A percentile compares a stretch with the other conserved stretches of the same genome.
These are phyloP conservation scores for Saprolegnia parasitica DNA, from an alignment of 352 stramenopile genomes.

Conservation along the genomic window DNA sequence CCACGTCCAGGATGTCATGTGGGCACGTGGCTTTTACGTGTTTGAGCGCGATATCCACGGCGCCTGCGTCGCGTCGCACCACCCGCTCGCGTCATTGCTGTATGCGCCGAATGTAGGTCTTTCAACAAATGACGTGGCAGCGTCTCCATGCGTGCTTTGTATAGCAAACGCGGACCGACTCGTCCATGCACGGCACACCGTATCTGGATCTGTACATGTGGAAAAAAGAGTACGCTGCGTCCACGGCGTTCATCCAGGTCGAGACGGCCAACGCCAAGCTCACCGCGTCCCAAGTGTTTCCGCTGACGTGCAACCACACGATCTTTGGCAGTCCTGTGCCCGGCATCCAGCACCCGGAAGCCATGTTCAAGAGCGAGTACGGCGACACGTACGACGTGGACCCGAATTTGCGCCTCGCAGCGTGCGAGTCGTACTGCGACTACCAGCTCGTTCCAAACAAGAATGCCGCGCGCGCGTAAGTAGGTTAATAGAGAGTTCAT, in stretches of 20 bases:
- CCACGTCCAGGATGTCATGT: background rate
- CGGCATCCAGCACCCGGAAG: slow-evolving; percentile 1
- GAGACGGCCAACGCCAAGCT: background rate
- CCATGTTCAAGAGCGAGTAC: slow-evolving; percentile 1
- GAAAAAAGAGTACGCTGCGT: background rate
- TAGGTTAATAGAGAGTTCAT: too few relatives aligned
- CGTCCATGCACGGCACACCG: background rate
- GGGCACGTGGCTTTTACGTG: background rate
- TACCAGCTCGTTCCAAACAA: background rate
- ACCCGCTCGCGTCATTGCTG: background rate
- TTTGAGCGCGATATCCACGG: background rate
- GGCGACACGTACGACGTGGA: background rate
- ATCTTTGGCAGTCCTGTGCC: background rate
- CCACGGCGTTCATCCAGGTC: background rate
- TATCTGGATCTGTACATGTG: slow-evolving; percentile 14
- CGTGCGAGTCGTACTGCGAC: slow-evolving; percentile 14
- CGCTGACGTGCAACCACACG: slow-evolving; percentile 1
- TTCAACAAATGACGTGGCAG: too few relatives aligned
- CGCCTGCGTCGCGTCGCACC: background rate
- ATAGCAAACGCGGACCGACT: background rate
- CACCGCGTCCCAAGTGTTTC: background rate
- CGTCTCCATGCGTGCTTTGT: background rate
- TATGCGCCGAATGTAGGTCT: background rate
- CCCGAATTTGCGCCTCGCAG: background rate
- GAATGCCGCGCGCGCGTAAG: too few relatives aligned